phyloP scores from a whole-genome alignment of 2,329 filamentous ascomycete species.

The Tolypocladium cylindrosporum region DNA sequence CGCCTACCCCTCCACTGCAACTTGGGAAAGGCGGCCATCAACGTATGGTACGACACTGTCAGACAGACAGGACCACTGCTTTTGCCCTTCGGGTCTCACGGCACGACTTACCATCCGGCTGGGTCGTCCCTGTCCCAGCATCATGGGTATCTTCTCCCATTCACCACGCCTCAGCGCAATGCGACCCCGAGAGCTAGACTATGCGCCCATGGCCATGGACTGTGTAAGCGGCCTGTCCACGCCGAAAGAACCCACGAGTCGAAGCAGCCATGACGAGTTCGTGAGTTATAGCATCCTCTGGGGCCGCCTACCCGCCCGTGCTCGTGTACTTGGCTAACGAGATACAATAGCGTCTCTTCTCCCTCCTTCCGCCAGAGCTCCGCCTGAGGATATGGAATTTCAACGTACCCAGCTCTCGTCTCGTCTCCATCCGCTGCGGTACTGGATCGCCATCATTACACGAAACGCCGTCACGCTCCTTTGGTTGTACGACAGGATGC shows the following conservation, averaged over 20 bases:
- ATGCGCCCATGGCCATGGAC: not conserved
- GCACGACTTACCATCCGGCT: not conserved
- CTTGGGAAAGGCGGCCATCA: not conserved
- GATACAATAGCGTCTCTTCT: conserved; percentile 27
- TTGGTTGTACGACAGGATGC: conserved; percentile 21
- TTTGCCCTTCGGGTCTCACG: not conserved
- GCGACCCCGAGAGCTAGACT: not conserved
- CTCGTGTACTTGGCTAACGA: not conserved
- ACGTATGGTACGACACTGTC: not conserved
- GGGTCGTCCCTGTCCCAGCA: not conserved
- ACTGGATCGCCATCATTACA: conserved; percentile 16
- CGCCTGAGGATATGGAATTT: conserved; percentile 37
- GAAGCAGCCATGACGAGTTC: not conserved
- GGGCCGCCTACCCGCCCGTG: not conserved
- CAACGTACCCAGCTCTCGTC: conserved; percentile 30
- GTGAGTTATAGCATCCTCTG: not conserved
- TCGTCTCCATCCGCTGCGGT: conserved; percentile 33
- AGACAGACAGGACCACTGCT: not conserved
- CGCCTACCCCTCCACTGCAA: not conserved
- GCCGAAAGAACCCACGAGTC: not conserved
- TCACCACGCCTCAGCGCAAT: not conserved
- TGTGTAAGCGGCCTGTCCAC: conserved; percentile 1
- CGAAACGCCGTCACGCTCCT: conserved; percentile 1
- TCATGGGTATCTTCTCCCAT: not conserved
- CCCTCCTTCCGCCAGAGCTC: conserved; percentile 33